These are phyloP conservation scores for Penicillium angulare DNA, from an alignment of 495 filamentous ascomycete species.

Conservation along the genomic window DNA sequence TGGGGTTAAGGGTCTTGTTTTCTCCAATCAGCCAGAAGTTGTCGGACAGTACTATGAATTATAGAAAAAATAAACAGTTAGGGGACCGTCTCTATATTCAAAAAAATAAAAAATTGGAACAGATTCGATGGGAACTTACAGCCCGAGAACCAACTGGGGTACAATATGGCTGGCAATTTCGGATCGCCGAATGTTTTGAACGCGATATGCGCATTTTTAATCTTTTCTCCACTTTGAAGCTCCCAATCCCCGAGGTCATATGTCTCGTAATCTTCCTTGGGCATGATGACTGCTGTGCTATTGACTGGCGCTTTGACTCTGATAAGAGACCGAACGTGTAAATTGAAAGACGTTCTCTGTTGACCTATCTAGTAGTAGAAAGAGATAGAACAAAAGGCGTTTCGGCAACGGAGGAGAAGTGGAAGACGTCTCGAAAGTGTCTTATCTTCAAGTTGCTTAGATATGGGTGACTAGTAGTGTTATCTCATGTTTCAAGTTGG, in stretches of 20 bases:
- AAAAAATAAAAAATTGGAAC: background rate
- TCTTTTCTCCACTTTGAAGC: slow-evolving; percentile 56
- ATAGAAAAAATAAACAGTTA: background rate
- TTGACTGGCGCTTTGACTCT: no score
- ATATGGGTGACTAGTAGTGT: background rate
- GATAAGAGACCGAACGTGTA: no score
- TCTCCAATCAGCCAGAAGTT: slow-evolving; percentile 67
- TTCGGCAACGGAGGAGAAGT: no score
- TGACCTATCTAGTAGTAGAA: no score
- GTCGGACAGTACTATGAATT: slow-evolving; percentile 50
- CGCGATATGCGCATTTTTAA: slow-evolving; percentile 59
- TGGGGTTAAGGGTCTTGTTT: slow-evolving; percentile 58
- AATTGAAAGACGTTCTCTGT: no score
- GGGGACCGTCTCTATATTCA: no score
- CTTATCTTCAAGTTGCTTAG: background rate
- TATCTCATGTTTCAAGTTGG: background rate
- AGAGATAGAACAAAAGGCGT: no score
- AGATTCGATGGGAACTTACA: slow-evolving; percentile 28
- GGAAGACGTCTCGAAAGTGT: no score
- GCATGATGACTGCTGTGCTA: no score
- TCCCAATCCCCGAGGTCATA: slow-evolving; percentile 62
- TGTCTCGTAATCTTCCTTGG: slow-evolving; percentile 41
- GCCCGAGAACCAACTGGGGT: slow-evolving; percentile 71
- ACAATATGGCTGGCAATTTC: slow-evolving; percentile 62
- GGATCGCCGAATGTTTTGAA: slow-evolving; percentile 70